Evolutionary conservation across 345 rosid genomes (phyloP).

Genomic region (Linum trigynum): DNA sequence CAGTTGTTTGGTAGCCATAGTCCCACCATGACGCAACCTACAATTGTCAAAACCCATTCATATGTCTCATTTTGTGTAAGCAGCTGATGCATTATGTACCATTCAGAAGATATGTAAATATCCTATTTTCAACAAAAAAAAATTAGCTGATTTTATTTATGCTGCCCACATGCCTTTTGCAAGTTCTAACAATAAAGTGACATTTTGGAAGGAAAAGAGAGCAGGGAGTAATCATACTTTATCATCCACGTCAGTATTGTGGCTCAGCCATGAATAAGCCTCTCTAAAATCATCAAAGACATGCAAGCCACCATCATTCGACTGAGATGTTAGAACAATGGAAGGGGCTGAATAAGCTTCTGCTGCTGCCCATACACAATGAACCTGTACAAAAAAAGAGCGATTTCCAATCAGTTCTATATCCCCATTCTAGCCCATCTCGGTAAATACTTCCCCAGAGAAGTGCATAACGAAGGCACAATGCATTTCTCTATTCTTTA

Average conservation of each 20-base stretch:
- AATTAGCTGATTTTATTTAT: too few species aligned
- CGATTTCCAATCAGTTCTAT: background rate
- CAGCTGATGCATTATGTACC: too few species aligned
- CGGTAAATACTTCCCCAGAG: background rate
- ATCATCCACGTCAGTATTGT: conserved; percentile 98
- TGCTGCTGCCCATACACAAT: conserved; percentile 99
- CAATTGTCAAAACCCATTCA: conserved; percentile 3
- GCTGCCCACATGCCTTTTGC: background rate
- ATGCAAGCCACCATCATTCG: conserved; percentile 63
- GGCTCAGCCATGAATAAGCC: conserved; percentile 91
- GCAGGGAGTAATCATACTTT: conserved; percentile 43
- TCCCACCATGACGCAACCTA: conserved; percentile 99
- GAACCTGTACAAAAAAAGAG: conserved; percentile 41
- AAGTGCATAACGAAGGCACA: background rate
- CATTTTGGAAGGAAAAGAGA: background rate
- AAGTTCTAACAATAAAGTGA: background rate
- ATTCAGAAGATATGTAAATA: too few species aligned
- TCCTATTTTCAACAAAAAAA: too few species aligned
- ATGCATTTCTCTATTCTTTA: background rate
- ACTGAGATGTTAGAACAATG: conserved; percentile 74
- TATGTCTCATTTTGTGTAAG: conserved; percentile 1
- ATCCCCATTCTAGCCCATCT: background rate
- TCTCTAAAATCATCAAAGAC: conserved; percentile 99
- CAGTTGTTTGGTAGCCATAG: conserved; percentile 98
- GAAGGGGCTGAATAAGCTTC: conserved; percentile 99